phyloP scores from a whole-genome alignment of 1,284 basidiomycete genomes.

The Sanguinoderma infundibulare region DNA sequence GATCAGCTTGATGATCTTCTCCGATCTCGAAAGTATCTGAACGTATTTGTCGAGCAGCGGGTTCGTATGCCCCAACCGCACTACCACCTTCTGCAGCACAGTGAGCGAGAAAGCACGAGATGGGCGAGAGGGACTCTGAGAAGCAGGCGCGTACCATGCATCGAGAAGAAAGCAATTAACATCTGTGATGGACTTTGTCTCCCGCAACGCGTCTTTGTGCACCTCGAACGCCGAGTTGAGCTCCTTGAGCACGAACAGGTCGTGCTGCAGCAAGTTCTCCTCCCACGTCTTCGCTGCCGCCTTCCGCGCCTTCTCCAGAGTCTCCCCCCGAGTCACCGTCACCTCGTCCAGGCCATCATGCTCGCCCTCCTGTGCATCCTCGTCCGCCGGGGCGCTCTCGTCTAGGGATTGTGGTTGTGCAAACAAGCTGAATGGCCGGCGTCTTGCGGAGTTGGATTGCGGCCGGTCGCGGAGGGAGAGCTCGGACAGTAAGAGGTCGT shows the following conservation, averaged over 20 bases:
- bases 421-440: conserved; percentile 46
- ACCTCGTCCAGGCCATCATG: conserved; percentile 28
- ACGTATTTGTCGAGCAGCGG: conserved; percentile 75
- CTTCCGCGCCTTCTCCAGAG: conserved; percentile 32
- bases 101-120: neutral
- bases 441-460: conserved; percentile 14
- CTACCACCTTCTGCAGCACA: conserved; percentile 45
- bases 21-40: conserved; percentile 68
- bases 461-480: conserved; percentile 52
- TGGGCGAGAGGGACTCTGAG: neutral
- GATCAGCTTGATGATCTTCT: conserved; percentile 64
- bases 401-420: conserved; percentile 35
- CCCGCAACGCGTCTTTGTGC: conserved; percentile 67
- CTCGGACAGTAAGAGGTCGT: conserved; percentile 68
- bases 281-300: conserved; percentile 55
- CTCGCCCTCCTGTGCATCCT: conserved; percentile 32
- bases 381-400: conserved; percentile 33
- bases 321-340: conserved; percentile 35
- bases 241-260: conserved; percentile 71
- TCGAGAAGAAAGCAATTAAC: conserved; percentile 44
- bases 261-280: conserved; percentile 73
- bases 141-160: neutral
- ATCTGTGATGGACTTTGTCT: conserved; percentile 67
- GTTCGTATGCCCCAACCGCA: conserved; percentile 70
- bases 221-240: conserved; percentile 68